Evolutionary conservation across 495 filamentous ascomycete species (phyloP).

Genomic region (Cercophora sp.): DNA sequence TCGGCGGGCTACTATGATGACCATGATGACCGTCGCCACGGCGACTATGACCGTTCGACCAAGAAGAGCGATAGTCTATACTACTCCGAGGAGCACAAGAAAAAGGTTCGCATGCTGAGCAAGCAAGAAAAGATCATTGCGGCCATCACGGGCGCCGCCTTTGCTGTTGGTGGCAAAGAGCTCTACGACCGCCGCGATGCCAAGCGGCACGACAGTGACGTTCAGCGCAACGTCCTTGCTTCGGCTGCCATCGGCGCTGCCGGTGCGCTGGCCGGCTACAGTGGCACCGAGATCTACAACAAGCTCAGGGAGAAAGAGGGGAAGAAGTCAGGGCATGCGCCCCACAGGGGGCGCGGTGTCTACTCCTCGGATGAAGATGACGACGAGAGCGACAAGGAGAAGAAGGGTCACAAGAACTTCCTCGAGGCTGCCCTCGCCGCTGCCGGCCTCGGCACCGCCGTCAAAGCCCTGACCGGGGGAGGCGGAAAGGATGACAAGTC

Average conservation of each 20-base stretch:
- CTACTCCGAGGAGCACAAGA: conserved; percentile 45
- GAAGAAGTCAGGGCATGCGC: conserved; percentile 37
- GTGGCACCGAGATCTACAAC: conserved; percentile 52
- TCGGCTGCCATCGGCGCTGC: conserved; percentile 53
- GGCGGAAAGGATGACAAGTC: conserved; percentile 47
- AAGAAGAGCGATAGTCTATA: conserved; percentile 30
- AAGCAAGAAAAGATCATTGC: conserved; percentile 58
- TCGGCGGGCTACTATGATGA: conserved; percentile 47
- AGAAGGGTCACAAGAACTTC: conserved; percentile 63
- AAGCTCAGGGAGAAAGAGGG: conserved; percentile 47
- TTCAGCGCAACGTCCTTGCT: conserved; percentile 48
- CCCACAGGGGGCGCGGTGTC: conserved; percentile 42
- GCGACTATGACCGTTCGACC: conserved; percentile 38
- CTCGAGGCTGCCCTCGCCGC: conserved; percentile 66
- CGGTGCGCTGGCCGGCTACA: conserved; percentile 52
- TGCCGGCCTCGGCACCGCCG: conserved; percentile 62
- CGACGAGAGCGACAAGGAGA: conserved; percentile 45
- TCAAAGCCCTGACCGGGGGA: conserved; percentile 47
- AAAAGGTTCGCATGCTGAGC: conserved; percentile 44
- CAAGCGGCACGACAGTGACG: conserved; percentile 37
- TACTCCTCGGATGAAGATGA: conserved; percentile 55
- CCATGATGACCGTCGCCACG: conserved; percentile 41
- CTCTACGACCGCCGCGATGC: conserved; percentile 52
- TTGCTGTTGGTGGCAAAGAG: conserved; percentile 53
- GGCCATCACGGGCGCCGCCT: conserved; percentile 49